Base-by-base conservation (phyloP, 2,329 filamentous ascomycete genomes). In the Aureobasidium sp. region DNA sequence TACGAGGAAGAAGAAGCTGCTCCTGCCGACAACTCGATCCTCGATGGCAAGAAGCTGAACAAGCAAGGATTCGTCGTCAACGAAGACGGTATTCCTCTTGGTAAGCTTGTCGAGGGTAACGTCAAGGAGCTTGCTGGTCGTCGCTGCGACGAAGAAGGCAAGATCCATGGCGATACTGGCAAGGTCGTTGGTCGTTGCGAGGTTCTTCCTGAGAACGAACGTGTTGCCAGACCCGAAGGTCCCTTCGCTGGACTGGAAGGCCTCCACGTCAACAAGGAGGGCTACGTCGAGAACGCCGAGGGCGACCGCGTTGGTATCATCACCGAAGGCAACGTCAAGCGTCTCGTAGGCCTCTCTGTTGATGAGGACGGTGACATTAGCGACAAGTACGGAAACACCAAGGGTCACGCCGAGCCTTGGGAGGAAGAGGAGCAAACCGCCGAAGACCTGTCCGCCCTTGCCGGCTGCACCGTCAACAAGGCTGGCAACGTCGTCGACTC, bases 281-380 rank as follows among this genome's bases (percentile, higher is more conserved):
- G 87, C 58, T 87, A 84, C 64, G 79, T 90, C 44, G 81, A 96
- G 79, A 81, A 96, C 84, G 73, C 87, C 81, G 81, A 96, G 81
- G 89, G 88, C 39, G 85, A 89, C 65, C 80, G 88, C 27, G 88
- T 94, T 52, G 90, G 90, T 24, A 80, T 86, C 45, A 81, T 93
- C 42, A 78, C 82, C 3, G 83, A 85, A 50, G 90, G 90, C 2
- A 88, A 95, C 60, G 72, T 81, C 39, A 91, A 90, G 80, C 78
- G 80, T 57, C 81, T 95, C 0, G 83, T 86, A 40, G 90, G 90
- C 17, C 87, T 89, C 50, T 69, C 79, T 9, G 90, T 94, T 19
- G 90, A 94, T 62, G 86, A 90, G 64, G 90, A 95, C 65, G 90
- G 90, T 40, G 90, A 94, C 62, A 85, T 95, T 35, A 79, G 89